These are phyloP conservation scores for Alliaria petiolata DNA, from an alignment of 345 rosid genomes.

Conservation along the genomic window DNA sequence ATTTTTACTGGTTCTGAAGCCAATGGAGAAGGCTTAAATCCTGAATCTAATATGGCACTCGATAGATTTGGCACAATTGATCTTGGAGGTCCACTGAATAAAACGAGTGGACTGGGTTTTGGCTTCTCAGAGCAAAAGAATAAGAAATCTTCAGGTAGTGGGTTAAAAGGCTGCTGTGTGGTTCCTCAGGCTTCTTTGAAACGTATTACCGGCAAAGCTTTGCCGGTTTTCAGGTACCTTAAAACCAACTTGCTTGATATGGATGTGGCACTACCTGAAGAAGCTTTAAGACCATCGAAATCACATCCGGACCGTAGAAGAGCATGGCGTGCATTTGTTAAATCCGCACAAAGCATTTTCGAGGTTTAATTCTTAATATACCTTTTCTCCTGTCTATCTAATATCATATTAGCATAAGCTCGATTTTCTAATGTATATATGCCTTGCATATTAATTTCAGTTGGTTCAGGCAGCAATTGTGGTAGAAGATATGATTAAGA, in stretches of 20 bases:
- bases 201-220: slow-evolving; percentile 61
- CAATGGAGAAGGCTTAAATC: slow-evolving; percentile 28
- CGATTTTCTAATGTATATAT: not conserved
- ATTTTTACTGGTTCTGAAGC: slow-evolving; percentile 27
- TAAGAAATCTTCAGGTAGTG: slow-evolving; percentile 32
- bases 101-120: slow-evolving; percentile 31
- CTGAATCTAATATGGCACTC: slow-evolving; percentile 27
- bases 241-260: slow-evolving; percentile 88
- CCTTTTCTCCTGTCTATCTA: not conserved
- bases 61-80: slow-evolving; percentile 32
- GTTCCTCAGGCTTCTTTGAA: slow-evolving; percentile 74
- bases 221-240: slow-evolving; percentile 48
- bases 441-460: slow-evolving; percentile 38
- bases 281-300: slow-evolving; percentile 68
- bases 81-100: slow-evolving; percentile 15
- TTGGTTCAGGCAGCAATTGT: slow-evolving; percentile 83
- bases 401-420: not conserved
- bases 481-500: slow-evolving; percentile 86
- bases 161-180: slow-evolving; percentile 47
- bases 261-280: slow-evolving; percentile 84
- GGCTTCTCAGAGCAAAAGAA: slow-evolving; percentile 44
- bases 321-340: slow-evolving; percentile 84
- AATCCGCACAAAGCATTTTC: slow-evolving; percentile 72
- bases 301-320: slow-evolving; percentile 53
- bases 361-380: slow-evolving; percentile 51